These are phyloP conservation scores for Tulasnella sp. DNA, from an alignment of 768 basidiomycete genomes.

Conservation along the genomic window DNA sequence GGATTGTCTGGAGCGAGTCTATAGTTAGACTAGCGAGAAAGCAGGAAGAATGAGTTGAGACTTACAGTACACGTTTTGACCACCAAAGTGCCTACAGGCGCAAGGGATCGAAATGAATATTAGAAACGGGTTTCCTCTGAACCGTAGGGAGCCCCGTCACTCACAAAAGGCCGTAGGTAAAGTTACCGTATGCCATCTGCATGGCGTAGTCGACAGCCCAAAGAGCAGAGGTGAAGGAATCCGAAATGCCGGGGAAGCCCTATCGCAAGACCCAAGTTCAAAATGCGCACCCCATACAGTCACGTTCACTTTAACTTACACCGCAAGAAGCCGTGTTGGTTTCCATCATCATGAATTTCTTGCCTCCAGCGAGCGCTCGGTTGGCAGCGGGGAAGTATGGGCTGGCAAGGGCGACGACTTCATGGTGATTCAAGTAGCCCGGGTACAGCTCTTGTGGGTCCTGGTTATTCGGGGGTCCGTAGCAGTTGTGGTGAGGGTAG, in stretches of 20 bases:
- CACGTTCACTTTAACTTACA: constrained; percentile 27
- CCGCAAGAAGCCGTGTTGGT: constrained; percentile 52
- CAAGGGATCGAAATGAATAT: neutral
- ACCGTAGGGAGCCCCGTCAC: neutral
- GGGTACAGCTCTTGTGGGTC: constrained; percentile 9
- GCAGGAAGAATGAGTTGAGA: neutral
- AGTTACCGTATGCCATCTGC: constrained; percentile 44
- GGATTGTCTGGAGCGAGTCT: neutral
- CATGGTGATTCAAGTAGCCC: constrained; percentile 7
- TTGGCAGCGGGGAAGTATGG: constrained; percentile 6
- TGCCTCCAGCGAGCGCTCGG: constrained; percentile 32
- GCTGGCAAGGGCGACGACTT: neutral
- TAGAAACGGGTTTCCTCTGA: neutral
- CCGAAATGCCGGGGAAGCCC: constrained; percentile 46
- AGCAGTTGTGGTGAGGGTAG: constrained; percentile 17
- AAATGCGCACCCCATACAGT: constrained; percentile 32
- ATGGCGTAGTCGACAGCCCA: constrained; percentile 47
- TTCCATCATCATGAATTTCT: constrained; percentile 57
- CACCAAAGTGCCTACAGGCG: constrained; percentile 33
- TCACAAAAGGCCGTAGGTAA: constrained; percentile 30
- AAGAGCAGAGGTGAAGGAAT: constrained; percentile 43
- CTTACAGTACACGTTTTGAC: constrained; percentile 19
- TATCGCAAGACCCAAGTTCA: constrained; percentile 26
- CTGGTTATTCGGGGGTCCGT: neutral
- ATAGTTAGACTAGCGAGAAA: neutral